These are phyloP conservation scores for Pseudoturritis turrita DNA, from an alignment of 345 rosid genomes.

Conservation along the genomic window DNA sequence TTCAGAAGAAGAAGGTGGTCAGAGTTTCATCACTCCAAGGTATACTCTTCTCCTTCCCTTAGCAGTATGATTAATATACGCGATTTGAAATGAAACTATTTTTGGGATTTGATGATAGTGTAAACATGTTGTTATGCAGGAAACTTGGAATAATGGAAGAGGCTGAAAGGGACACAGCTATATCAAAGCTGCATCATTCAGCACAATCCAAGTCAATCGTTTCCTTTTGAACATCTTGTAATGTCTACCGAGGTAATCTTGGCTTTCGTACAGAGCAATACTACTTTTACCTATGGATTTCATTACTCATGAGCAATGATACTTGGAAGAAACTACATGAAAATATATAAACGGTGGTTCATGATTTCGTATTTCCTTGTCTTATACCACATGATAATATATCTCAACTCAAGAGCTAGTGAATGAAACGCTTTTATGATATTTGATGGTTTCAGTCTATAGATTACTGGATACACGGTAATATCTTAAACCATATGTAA, in stretches of 20 bases:
- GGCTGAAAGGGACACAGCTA: constrained; percentile 57
- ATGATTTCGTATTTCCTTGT: neutral
- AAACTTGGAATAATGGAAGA: constrained; percentile 43
- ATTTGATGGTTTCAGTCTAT: no score
- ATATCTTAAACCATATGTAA: neutral
- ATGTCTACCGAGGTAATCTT: neutral
- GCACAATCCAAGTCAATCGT: constrained; percentile 53
- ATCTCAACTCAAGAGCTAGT: no score
- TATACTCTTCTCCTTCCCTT: neutral
- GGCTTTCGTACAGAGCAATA: neutral
- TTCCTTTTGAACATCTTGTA: constrained; percentile 38
- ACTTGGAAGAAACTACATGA: neutral
- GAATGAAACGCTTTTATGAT: no score
- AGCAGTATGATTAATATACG: neutral
- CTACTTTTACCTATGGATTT: neutral
- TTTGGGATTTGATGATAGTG: neutral
- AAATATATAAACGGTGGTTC: neutral
- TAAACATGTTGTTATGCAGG: constrained; percentile 38
- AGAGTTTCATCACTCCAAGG: constrained; percentile 4
- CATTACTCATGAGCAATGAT: constrained; percentile 2
- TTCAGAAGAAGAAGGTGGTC: constrained; percentile 42
- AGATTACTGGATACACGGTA: neutral
- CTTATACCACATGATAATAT: neutral
- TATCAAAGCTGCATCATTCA: constrained; percentile 45
- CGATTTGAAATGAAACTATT: neutral